These are phyloP conservation scores for Lojkania enalia DNA, from an alignment of 2,329 filamentous ascomycete genomes.

Conservation along the genomic window DNA sequence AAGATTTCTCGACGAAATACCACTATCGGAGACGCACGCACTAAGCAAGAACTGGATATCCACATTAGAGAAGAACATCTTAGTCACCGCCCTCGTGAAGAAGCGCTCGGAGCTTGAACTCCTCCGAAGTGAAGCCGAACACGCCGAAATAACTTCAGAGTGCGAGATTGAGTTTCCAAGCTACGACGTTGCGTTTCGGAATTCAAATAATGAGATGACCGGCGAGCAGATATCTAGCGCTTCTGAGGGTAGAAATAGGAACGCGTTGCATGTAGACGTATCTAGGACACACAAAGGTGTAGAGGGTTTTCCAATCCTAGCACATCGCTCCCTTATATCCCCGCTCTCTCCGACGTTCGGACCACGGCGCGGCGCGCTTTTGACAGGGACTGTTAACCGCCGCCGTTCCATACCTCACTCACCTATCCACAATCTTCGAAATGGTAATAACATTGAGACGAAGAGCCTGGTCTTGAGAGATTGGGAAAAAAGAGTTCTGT, in stretches of 20 bases:
- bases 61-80: conserved; percentile 5
- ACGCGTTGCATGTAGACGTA: no score
- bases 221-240: no score
- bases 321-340: neutral
- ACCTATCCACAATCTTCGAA: neutral
- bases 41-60: conserved; percentile 3
- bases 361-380: conserved; percentile 9
- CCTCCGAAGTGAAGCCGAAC: conserved; percentile 7
- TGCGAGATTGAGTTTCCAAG: conserved; percentile 8
- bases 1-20: conserved; percentile 9
- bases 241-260: no score
- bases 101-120: conserved; percentile 14
- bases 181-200: conserved; percentile 6
- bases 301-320: neutral
- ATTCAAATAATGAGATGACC: no score
- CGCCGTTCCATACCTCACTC: conserved; percentile 8
- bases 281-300: no score
- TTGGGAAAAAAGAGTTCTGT: conserved; percentile 13
- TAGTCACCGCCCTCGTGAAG: conserved; percentile 15
- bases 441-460: neutral
- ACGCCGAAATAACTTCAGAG: neutral
- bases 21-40: neutral
- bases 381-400: conserved; percentile 14
- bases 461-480: neutral
- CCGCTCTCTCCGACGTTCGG: conserved; percentile 21